These are phyloP conservation scores for Neurospora sp. DNA, from an alignment of 495 filamentous ascomycete genomes.

Conservation along the genomic window DNA sequence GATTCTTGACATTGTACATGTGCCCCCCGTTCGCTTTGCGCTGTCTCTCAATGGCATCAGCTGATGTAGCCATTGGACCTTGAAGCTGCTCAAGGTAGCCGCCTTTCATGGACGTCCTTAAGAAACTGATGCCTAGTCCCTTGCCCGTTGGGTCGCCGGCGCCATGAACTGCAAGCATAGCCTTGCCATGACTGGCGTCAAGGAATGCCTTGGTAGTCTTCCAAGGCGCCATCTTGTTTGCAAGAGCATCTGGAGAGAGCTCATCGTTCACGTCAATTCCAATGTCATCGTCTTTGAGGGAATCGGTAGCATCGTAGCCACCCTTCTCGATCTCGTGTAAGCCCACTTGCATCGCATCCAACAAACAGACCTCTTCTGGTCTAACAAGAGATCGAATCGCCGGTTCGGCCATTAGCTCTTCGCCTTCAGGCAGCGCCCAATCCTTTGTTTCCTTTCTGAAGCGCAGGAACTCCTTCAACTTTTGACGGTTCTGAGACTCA, in stretches of 20 bases:
- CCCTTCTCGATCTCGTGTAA: conserved; percentile 70
- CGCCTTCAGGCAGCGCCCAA: conserved; percentile 66
- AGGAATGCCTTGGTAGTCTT: conserved; percentile 90
- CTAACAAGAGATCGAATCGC: conserved; percentile 77
- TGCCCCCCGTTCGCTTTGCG: conserved; percentile 88
- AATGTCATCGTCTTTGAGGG: conserved; percentile 40
- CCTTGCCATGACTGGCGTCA: conserved; percentile 85
- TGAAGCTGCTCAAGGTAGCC: conserved; percentile 88
- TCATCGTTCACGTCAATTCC: conserved; percentile 35
- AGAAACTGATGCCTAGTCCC: conserved; percentile 88
- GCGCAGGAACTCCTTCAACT: conserved; percentile 89
- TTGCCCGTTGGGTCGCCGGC: conserved; percentile 92
- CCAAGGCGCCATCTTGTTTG: conserved; percentile 79
- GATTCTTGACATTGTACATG: conserved; percentile 89
- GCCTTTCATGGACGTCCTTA: conserved; percentile 97
- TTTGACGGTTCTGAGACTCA: conserved; percentile 90
- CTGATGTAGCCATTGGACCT: conserved; percentile 76
- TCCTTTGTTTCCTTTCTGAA: conserved; percentile 76
- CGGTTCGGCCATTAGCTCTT: conserved; percentile 64
- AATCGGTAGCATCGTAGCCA: conserved; percentile 62
- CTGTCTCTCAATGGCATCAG: conserved; percentile 51
- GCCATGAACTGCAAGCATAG: conserved; percentile 91
- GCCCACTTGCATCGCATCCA: conserved; percentile 96
- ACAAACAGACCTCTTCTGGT: conserved; percentile 86
- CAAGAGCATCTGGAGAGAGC: conserved; percentile 55